These are phyloP conservation scores for Fagus sylvatica DNA, from an alignment of 306 rosid genomes.

Conservation along the genomic window DNA sequence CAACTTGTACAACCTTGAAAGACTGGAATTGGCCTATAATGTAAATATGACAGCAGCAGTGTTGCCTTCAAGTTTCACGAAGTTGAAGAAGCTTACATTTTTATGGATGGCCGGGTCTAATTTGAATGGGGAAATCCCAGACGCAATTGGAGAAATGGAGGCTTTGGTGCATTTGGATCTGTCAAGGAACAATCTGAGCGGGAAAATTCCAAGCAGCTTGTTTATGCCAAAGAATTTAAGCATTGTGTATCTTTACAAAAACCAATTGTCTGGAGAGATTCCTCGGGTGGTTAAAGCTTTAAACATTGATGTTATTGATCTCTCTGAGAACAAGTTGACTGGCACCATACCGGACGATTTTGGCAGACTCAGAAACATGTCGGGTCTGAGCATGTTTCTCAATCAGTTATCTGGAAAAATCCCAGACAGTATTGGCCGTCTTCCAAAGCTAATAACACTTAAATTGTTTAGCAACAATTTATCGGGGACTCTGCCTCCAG, in stretches of 20 bases:
- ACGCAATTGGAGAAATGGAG: constrained; percentile 49
- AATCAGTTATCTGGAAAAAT: constrained; percentile 58
- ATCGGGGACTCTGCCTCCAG: constrained; percentile 59
- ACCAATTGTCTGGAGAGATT: constrained; percentile 53
- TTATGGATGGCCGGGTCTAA: constrained; percentile 35
- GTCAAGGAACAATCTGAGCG: constrained; percentile 34
- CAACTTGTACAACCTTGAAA: constrained; percentile 53
- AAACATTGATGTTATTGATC: constrained; percentile 44
- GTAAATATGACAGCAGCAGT: constrained; percentile 17
- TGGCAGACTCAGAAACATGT: constrained; percentile 50
- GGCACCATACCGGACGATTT: constrained; percentile 60
- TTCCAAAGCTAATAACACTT: constrained; percentile 44
- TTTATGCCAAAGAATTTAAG: constrained; percentile 45
- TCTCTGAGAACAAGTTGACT: constrained; percentile 38
- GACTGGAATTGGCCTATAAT: constrained; percentile 33
- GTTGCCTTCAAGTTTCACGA: constrained; percentile 41
- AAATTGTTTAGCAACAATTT: constrained; percentile 46
- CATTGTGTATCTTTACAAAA: constrained; percentile 30
- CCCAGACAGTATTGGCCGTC: constrained; percentile 53
- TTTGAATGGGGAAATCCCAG: constrained; percentile 57
- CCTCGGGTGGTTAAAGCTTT: constrained; percentile 49
- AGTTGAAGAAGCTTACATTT: constrained; percentile 47
- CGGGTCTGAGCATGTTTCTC: constrained; percentile 27
- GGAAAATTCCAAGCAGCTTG: constrained; percentile 51
- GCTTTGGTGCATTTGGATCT: constrained; percentile 52